Base-by-base conservation (phyloP, 2,329 filamentous ascomycete genomes). In the Salinomyces thailandicus region DNA sequence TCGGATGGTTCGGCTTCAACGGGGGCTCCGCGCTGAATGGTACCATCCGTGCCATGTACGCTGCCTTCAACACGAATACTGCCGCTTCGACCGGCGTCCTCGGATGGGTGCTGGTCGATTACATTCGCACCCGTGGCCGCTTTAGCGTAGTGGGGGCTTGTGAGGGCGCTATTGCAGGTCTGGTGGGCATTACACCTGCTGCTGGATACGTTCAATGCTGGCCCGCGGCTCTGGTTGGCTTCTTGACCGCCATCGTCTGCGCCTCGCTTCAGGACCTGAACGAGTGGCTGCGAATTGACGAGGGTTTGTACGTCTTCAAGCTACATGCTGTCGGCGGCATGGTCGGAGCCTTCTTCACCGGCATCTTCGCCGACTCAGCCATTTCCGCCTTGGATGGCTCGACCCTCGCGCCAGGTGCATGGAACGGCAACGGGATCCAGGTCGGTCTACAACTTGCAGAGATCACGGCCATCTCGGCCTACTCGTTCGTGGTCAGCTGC, bases 281-380 rank as follows among this genome's bases (percentile, higher is more conserved):
- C 48, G 60, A 68, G 17, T 72, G 68, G 66, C 50, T 75, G 18
- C 57, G 56, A 39, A 70, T 75, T 40, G 72, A 75, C 45, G 72
- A 75, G 43, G 69, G 71, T 8, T 67, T 76, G 50, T 70, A 75
- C 42, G 70, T 76, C 28, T 76, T 76, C 62, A 74, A 72, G 50
- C 64, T 74, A 9, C 72, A 75, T 50, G 71, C 68, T 12, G 62
- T 73, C 16, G 73, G 72, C 27, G 73, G 72, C 15, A 73, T 74
- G 59, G 59, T 69, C 26, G 73, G 73, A 6, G 68, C 69, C 18
- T 72, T 76, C 55, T 50, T 75, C 31, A 76, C 72, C 2, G 72
- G 71, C 5, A 66, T 75, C 46, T 75, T 77, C 44, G 72, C 71
- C 22, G 62, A 62, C 19, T 59, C 66, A 48, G 54, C 60, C 36